Base-by-base conservation (phyloP, 257 asterid species). In the Phtheirospermum japonicum region DNA sequence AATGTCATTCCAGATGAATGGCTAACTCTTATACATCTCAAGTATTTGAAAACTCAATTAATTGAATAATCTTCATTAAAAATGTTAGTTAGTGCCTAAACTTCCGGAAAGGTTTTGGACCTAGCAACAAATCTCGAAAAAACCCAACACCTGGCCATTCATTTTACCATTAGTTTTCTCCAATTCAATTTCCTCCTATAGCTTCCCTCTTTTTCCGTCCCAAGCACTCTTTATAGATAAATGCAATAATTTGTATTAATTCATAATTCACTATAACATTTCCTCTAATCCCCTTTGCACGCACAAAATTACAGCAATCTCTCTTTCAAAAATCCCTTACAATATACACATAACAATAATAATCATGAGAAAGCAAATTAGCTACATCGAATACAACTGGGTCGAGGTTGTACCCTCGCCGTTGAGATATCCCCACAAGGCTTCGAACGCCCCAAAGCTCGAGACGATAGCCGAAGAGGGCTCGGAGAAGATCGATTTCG, bases 401-500 rank as follows among this genome's bases (percentile, higher is more conserved):
- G 53, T 73, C 2, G 88, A 82, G 77, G 83, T 77, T 62, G 88
- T 85, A 49, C 88, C 92, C 1, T 68, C 83, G 2, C 85, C 81
- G 8, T 19, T 77, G 46, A 72, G 82, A 57, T 75, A 51, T 17
- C 80, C 72, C 39, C 69, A 65, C 60, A 82, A 71, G 62, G 72
- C 70, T 33, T 82, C 88, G 0, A 82, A 73, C 18, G 78, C 77
- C 16, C 86, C 88, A 1, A 79, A 61, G 40, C 77, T 79, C 5
- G 85, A 84, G 59, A 84, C 85, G 6, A 84, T 84, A 66, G 59
- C 63, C 30, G 83, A 82, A 68, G 88, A 84, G 76, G 81, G 76
- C 12, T 54, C 70, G 7, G 77, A 72, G 65, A 72, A 26, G 50
- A 55, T 62, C 61, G 64, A 65, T 36, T 50, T 52, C 39, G 61